phyloP scores from a whole-genome alignment of 2,329 filamentous ascomycete genomes.

The Penicillium nordicum region DNA sequence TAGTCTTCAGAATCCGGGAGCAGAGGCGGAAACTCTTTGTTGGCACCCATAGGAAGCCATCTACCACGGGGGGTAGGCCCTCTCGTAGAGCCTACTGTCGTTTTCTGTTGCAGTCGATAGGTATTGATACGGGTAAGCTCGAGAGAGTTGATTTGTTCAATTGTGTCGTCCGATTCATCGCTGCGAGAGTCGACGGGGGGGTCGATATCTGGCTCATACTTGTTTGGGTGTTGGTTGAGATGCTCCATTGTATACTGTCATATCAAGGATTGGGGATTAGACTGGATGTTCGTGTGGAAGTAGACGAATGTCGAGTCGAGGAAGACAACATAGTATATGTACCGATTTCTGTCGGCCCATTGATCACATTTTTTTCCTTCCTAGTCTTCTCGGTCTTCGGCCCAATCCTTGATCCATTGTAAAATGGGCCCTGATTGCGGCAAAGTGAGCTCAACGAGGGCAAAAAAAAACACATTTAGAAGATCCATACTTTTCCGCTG shows the following conservation, averaged over 20 bases:
- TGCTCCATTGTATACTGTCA: constrained; percentile 4
- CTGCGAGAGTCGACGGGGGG: constrained; percentile 4
- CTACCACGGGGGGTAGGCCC: constrained; percentile 4
- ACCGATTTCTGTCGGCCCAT: neutral
- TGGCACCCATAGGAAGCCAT: constrained; percentile 32
- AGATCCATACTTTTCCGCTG: constrained; percentile 17
- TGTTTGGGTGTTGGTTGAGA: neutral
- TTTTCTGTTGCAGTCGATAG: constrained; percentile 9
- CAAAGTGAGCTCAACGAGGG: neutral
- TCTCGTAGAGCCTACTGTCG: constrained; percentile 7
- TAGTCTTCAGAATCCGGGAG: constrained; percentile 52
- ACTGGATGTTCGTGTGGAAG: neutral
- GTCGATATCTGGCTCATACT: constrained; percentile 4
- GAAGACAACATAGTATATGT: constrained; percentile 1
- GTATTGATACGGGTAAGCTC: constrained; percentile 10
- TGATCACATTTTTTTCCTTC: neutral
- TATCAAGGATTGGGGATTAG: neutral
- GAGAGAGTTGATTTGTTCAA: constrained; percentile 6
- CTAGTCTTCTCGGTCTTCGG: neutral
- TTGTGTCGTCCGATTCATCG: constrained; percentile 9
- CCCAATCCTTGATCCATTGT: neutral
- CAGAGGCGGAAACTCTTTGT: constrained; percentile 50
- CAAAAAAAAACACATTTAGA: neutral
- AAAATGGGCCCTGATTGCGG: constrained; percentile 6
- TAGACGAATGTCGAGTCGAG: neutral